Conservation (phyloP, 805 yeast species). For the Jamesozyma spencerorum region DNA sequence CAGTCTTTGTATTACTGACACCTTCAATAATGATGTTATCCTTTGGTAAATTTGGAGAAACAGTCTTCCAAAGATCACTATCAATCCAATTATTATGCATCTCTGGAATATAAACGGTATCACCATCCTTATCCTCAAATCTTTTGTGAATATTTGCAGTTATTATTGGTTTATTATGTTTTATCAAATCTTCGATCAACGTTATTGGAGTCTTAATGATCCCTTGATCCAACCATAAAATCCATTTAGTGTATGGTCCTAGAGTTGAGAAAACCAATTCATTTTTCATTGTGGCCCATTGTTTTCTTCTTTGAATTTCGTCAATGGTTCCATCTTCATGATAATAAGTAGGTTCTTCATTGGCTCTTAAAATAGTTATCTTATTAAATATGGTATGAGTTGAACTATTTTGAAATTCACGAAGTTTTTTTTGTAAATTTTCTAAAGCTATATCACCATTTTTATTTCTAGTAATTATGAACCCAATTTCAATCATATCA, state of each 20-base stretch:
- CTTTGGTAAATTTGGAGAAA: constrained; percentile 58
- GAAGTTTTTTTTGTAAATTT: constrained; percentile 60
- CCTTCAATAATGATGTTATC: constrained; percentile 92
- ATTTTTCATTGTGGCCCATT: constrained; percentile 87
- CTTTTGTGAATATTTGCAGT: constrained; percentile 87
- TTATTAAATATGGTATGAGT: constrained; percentile 49
- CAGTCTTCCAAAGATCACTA: constrained; percentile 58
- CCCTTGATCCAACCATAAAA: constrained; percentile 90
- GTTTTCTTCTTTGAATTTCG: constrained; percentile 67
- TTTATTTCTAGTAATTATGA: constrained; percentile 68
- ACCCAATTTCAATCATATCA: constrained; percentile 71
- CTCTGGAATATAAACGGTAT: constrained; percentile 57
- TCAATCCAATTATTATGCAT: constrained; percentile 91
- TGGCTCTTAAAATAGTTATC: constrained; percentile 80
- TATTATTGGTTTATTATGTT: constrained; percentile 71
- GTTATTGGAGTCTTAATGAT: constrained; percentile 78
- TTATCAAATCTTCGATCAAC: constrained; percentile 70
- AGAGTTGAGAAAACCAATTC: constrained; percentile 76
- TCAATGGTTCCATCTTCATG: constrained; percentile 83
- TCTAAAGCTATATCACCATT: constrained; percentile 72
- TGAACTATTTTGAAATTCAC: constrained; percentile 50
- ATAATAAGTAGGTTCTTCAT: constrained; percentile 37
- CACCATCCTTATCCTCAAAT: constrained; percentile 42
- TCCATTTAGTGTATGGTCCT: constrained; percentile 81
- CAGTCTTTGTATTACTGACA: constrained; percentile 76